Percentiles rank a stretch among this genome's conserved stretches.
Evolutionary conservation across 2,329 filamentous ascomycete genomes (phyloP).

Genomic region (Corynespora cassiicola): DNA sequence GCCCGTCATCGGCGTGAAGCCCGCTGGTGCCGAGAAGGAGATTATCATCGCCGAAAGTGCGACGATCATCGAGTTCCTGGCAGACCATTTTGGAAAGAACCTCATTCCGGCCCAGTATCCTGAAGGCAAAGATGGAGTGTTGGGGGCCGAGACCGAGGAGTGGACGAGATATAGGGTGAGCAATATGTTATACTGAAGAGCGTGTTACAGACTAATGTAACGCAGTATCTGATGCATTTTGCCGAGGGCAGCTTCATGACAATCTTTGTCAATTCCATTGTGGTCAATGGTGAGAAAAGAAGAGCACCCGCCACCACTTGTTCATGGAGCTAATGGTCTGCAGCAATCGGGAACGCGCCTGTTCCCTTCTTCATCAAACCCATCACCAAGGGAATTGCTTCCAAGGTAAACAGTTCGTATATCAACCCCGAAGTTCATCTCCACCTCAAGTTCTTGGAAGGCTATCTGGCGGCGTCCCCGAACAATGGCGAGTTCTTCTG

Average conservation of each 20-base stretch:
- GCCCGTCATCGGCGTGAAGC: conserved; percentile 73
- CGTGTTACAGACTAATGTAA: too few relatives aligned
- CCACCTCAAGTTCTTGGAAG: conserved; percentile 60
- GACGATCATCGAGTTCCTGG: conserved; percentile 81
- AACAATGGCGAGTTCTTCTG: conserved; percentile 59
- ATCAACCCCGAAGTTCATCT: conserved; percentile 55
- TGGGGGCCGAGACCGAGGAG: conserved; percentile 65
- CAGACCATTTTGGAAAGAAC: conserved; percentile 67
- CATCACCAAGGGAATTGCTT: conserved; percentile 63
- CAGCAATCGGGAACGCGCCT: conserved; percentile 57
- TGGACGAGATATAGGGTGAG: conserved; percentile 63
- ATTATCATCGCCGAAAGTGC: conserved; percentile 81
- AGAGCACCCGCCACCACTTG: too few relatives aligned
- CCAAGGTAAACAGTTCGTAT: conserved; percentile 53
- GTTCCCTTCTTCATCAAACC: conserved; percentile 75
- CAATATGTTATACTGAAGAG: conserved; percentile 12
- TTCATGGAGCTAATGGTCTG: too few relatives aligned
- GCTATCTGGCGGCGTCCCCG: conserved; percentile 55
- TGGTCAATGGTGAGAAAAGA: conserved; percentile 63
- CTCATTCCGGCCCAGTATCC: conserved; percentile 61
- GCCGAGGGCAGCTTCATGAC: conserved; percentile 84
- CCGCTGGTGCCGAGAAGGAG: conserved; percentile 53
- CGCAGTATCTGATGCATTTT: conserved; percentile 70
- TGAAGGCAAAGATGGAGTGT: conserved; percentile 59
- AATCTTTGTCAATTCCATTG: conserved; percentile 67